Evolutionary conservation across 192 early-diverging fungal species (phyloP), one percentile per base, ranked within the genome.

Genomic region (Lobosporangium transversale): DNA sequence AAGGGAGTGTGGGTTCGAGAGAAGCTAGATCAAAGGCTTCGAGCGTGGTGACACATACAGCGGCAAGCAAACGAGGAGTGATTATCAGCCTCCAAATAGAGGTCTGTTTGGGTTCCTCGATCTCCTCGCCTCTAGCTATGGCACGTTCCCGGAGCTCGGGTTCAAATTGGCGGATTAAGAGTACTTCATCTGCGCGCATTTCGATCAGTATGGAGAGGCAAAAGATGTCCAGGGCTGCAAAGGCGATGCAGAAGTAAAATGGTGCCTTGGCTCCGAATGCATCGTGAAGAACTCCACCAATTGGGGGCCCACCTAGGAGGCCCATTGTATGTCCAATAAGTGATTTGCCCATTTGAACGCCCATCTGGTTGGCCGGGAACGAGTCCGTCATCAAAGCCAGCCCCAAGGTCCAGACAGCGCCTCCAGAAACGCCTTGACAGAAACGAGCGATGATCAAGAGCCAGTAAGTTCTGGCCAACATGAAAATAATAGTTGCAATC

Each of bases 321-420:
- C 92, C 92, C 42, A 94, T 69, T 18, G 89, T 90, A 30, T 90
- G 86, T 2, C 87, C 89, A 0, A 85, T 84, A 32, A 92, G 76
- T 2, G 89, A 85, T 40, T 86, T 85, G 23, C 90, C 90, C 90
- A 93, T 92, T 23, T 87, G 89, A 35, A 86, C 66, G 51, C 90
- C 90, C 29, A 90, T 81, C 32, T 81, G 83, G 42, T 45, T 40
- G 17, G 85, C 84, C 2, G 79, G 62, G 45, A 89, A 93, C 0
- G 88, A 84, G 47, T 93, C 90, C 5, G 90, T 88, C 24, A 93
- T 80, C 85, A 92, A 86, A 0, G 85, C 89, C 18, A 92, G 79
- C 4, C 87, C 86, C 47, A 92, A 75, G 1, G 91, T 86, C 90
- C 91, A 92, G 24, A 87, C 86, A 10, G 89, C 87, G 31, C 90